Conservation (phyloP, 306 rosid species). For the Castanea sativa region DNA sequence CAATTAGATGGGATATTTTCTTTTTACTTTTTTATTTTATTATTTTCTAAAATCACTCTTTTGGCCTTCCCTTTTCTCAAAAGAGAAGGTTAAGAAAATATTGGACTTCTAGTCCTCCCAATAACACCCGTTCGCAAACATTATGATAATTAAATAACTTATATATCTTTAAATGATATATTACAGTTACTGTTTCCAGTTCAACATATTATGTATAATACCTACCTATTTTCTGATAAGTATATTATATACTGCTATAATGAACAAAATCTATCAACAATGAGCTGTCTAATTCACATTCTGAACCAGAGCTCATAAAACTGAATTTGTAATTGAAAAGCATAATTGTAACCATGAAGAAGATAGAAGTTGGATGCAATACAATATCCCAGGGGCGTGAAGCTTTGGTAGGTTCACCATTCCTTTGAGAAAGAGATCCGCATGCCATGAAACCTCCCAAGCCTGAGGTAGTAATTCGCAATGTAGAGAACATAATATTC, state of each 20-base stretch:
- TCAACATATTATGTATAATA: too few species aligned
- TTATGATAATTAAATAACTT: too few species aligned
- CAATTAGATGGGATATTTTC: background rate
- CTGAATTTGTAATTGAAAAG: background rate
- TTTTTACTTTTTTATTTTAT: background rate
- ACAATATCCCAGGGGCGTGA: conserved; percentile 98
- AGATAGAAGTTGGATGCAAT: conserved; percentile 16
- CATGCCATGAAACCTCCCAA: conserved; percentile 97
- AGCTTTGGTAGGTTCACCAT: conserved; percentile 82
- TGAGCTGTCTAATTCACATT: background rate
- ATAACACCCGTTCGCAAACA: background rate
- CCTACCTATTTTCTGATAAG: too few species aligned
- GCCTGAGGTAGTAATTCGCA: conserved; percentile 43
- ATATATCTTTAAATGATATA: too few species aligned
- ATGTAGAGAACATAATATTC: conserved; percentile 7
- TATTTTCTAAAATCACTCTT: background rate
- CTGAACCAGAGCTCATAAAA: background rate
- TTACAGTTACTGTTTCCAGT: too few species aligned
- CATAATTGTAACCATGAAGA: background rate
- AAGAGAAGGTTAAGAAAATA: background rate
- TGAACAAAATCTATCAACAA: background rate
- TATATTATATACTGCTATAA: too few species aligned
- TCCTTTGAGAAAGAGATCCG: conserved; percentile 84
- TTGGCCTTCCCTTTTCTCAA: background rate
- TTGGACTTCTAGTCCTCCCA: background rate